Evolutionary conservation across 306 rosid genomes (phyloP).

Genomic region (Myrica gale): DNA sequence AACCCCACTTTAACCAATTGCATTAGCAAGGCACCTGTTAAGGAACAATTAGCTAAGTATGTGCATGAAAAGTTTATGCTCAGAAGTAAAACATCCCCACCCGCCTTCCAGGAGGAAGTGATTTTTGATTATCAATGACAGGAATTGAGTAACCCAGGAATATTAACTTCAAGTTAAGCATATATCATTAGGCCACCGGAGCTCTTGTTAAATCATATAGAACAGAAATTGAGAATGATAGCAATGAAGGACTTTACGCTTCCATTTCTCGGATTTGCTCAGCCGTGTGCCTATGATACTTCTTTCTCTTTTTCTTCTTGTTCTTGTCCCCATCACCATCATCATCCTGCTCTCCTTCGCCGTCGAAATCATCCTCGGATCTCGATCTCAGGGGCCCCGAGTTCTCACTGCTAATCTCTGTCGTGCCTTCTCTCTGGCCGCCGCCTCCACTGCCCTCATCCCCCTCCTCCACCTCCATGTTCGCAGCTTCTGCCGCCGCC

Average conservation of each 20-base stretch:
- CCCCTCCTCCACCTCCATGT: slow-evolving; percentile 74
- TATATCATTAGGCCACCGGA: not conserved
- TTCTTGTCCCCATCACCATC: slow-evolving; percentile 47
- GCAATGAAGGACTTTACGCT: slow-evolving; percentile 36
- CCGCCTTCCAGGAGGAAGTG: not conserved
- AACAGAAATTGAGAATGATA: not conserved
- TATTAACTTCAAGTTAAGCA: not conserved
- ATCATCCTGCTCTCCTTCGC: slow-evolving; percentile 56
- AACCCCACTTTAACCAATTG: slow-evolving; percentile 4
- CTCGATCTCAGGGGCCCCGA: slow-evolving; percentile 78
- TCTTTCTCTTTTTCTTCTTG: slow-evolving; percentile 80
- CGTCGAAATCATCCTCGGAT: slow-evolving; percentile 83
- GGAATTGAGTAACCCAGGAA: not conserved
- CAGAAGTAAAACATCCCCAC: slow-evolving; percentile 1
- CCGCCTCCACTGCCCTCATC: slow-evolving; percentile 78
- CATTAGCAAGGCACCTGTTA: not conserved
- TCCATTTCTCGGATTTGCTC: slow-evolving; percentile 97
- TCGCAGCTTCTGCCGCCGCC: slow-evolving; percentile 18
- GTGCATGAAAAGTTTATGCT: not conserved
- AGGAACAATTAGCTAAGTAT: slow-evolving; percentile 9
- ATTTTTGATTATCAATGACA: not conserved
- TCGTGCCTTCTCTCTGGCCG: slow-evolving; percentile 53
- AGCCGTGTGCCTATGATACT: slow-evolving; percentile 88
- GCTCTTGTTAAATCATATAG: not conserved
- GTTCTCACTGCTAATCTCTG: slow-evolving; percentile 86